Base-by-base conservation (phyloP, 1,284 basidiomycete genomes). In the Moniliella sp. region DNA sequence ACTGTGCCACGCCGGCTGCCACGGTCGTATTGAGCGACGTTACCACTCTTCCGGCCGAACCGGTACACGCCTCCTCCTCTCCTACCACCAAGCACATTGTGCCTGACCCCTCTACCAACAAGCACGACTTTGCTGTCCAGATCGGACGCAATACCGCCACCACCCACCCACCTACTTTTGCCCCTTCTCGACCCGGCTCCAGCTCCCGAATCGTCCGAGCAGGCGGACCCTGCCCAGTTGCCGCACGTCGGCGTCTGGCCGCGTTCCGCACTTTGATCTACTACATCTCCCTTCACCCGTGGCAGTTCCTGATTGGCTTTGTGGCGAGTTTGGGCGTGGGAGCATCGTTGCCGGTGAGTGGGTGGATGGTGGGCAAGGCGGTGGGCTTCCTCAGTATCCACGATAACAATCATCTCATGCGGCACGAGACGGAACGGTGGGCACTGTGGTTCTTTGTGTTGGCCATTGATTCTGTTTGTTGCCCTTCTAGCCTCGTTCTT, bases 331-430 rank as follows among this genome's bases (percentile, higher is more conserved):
- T 42, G 10, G 33, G 34, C 4, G 40, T 52, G 4, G 64, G 64
- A n/a, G 48, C 37, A 2, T 50, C 58, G 9, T 65, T 65, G 35
- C 59, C 62, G 1, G 40, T 65, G 10, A 50, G 53, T 2, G 64
- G 54, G 2, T 56, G 45, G 45, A 34, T 57, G 9, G 51, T 48
- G 1, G 56, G 54, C 18, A 33, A 40, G 8, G 45, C 43, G 1
- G 45, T 57, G 30, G 44, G 47, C 8, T 36, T 38, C 3, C 36
- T 56, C 3, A 15, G 43, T n/a, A 46, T 50, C 37, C 27, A 45
- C 15, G 36, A 35, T 12, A 37, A 50, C 33, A 21, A 37, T 15
- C 19, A 18, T 1, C 33, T 32, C 3, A 37, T 50, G 21, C 43
- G 42, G 11, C 18, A 15, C 14, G 32, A 43, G 27, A 31, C 36